A percentile compares a stretch with the other conserved stretches of the same genome.
Conservation (phyloP, 352 stramenopile genomes). For the Globisporangium ultimum region DNA sequence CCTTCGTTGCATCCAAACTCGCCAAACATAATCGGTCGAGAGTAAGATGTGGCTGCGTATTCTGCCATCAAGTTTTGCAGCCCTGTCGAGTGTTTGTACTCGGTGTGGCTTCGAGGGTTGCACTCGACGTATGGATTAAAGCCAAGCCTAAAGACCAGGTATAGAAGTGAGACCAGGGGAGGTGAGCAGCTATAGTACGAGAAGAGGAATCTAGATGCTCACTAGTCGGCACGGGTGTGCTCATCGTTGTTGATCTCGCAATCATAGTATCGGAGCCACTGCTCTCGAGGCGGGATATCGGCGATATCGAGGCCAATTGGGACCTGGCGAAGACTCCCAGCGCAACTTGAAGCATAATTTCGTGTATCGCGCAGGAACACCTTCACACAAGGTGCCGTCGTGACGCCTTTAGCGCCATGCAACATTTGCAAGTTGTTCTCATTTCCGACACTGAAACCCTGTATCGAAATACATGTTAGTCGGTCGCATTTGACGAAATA, state of each 20-base stretch:
- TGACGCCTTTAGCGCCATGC: constrained; percentile 29
- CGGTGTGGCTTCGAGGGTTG: constrained; percentile 39
- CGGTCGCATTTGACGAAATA: too few relatives aligned
- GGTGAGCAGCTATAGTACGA: neutral
- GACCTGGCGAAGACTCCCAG: constrained; percentile 40
- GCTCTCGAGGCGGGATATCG: constrained; percentile 55
- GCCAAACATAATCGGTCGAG: constrained; percentile 65
- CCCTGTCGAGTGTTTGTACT: constrained; percentile 54
- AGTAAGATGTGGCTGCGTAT: constrained; percentile 40
- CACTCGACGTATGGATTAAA: constrained; percentile 72
- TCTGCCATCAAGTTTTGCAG: constrained; percentile 61
- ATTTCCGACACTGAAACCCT: constrained; percentile 59
- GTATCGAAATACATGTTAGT: too few relatives aligned
- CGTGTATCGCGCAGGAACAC: constrained; percentile 60
- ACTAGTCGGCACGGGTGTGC: constrained; percentile 45
- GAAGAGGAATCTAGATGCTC: neutral
- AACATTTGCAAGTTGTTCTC: constrained; percentile 61
- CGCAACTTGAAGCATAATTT: constrained; percentile 43
- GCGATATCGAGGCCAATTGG: constrained; percentile 74
- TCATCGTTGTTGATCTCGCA: constrained; percentile 43
- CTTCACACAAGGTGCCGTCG: constrained; percentile 67
- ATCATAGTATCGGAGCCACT: constrained; percentile 78
- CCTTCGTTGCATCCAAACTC: constrained; percentile 77
- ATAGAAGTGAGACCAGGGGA: neutral
- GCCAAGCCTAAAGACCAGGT: neutral